Evolutionary conservation across 371 early-diverging fungal species (phyloP).

Genomic region (Dinochytrium kinnereticum): DNA sequence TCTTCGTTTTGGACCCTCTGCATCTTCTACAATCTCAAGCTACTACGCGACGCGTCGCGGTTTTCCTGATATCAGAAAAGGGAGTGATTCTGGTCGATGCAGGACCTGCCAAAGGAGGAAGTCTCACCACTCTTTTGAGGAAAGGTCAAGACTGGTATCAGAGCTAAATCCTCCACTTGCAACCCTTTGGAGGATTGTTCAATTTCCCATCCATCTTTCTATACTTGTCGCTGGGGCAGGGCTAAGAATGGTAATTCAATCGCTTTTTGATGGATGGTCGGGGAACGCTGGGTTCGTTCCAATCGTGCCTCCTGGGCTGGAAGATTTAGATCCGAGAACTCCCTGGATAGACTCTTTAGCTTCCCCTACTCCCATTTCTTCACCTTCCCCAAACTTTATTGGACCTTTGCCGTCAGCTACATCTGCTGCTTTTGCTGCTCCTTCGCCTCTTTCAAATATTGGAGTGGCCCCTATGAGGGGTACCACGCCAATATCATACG

Average conservation of each 20-base stretch:
- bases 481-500: background rate
- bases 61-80: background rate
- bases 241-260: background rate
- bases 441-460: background rate
- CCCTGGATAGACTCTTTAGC: background rate
- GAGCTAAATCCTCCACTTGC: background rate
- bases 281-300: background rate
- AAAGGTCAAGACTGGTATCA: background rate
- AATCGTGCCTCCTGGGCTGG: background rate
- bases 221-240: background rate
- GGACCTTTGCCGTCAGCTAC: background rate
- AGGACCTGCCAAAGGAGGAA: background rate
- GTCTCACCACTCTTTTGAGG: background rate
- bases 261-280: background rate
- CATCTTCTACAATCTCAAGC: background rate
- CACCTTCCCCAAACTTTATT: background rate
- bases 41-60: background rate
- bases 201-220: conserved; percentile 5
- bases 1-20: conserved; percentile 3
- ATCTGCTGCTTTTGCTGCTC: background rate
- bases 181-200: background rate
- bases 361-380: background rate
- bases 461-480: background rate
- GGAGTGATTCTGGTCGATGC: background rate
- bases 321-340: background rate